Evolutionary conservation across 306 rosid genomes (phyloP), one percentile per base, ranked within the genome.

Genomic region (Vigna nakashimae): DNA sequence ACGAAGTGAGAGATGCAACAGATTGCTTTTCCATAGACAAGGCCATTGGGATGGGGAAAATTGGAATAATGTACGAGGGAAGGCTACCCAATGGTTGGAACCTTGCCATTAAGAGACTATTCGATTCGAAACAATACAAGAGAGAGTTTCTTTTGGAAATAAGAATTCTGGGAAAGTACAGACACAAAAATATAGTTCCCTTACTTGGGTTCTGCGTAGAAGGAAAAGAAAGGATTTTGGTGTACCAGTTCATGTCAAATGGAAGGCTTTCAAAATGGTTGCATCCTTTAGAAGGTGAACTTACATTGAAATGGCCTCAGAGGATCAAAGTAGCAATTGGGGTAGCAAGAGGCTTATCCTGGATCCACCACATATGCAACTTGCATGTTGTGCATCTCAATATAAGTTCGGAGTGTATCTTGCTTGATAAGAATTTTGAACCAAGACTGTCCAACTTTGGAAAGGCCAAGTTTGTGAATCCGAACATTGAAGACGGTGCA

Each of bases 1-100:
- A 43, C 1, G 88, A 80, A 70, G 78, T 80, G 11, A 30, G 6
- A 4, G 71, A 67, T 3, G 86, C 84, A 51, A 87, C 88, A 0
- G 42, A 82, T 7, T 38, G 34, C 56, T 87, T 87, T 52, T 5
- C 71, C 3, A 59, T 80, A 1, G 74, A 73, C 24, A 82, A 82
- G 22, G 79, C 77, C 34, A 82, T 87, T 15, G 71, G 86, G 46
- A 55, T 73, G 3, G 87, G 87, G 26, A 81, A 75, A 34, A 81
- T 53, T 6, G 82, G 87, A 65, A 80, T 82, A 2, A 65, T 75
- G 87, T 83, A 86, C 6, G 32, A 83, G 42, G 87, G 84, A 10
- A 16, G 2, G 26, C 63, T 80, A 10, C 69, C 64, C 1, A 32
- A 75, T 51, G 84, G 84, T 26, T 62, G 16, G 15, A 24, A 38